Evolutionary conservation across 345 rosid genomes (phyloP), one percentile per base, ranked within the genome.

Genomic region (Brassica juncea): DNA sequence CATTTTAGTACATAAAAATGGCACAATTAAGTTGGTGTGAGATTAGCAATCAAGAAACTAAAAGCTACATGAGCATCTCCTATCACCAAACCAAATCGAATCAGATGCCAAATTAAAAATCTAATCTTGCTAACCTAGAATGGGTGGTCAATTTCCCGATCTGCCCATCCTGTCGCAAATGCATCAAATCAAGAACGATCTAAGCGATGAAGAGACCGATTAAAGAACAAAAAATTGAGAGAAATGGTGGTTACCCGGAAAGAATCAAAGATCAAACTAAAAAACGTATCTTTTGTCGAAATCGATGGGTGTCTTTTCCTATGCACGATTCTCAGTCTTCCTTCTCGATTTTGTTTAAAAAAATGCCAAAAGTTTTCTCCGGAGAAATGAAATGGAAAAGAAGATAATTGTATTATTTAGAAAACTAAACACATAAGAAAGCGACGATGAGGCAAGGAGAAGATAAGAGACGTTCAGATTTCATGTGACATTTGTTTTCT

Each of bases 401-500:
- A 62, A 52, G 57, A 52, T 52, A 52, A 47, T 44, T 47, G 55
- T 47, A 47, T 47, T 47, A 47, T 47, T 47, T 42, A 42, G 42
- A 47, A 42, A 68, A 76, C 28, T 42, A 59, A 37, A 78, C 32
- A 59, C 55, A 77, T 70, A 58, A 71, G 59, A 65, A 37, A 37
- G 57, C 11, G 76, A 10, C 15, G 77, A 65, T 71, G 72, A 65
- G 72, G 76, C 32, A 64, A 6, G 78, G 77, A 73, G 68, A 52
- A 67, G 73, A 47, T 72, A 49, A 58, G 77, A 79, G 73, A 59
- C 82, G 69, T 79, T 59, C 78, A 66, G 78, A 73, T 79, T 73
- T 72, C 78, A 79, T 73, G 69, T 67, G 82, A 73, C 76, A 68
- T 32, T 37, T 59, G 70, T 44, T 64, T 37, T 58, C 9, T 47